Evolutionary conservation across 441 rosid genomes (phyloP).

Genomic region (Capsella rubella): DNA sequence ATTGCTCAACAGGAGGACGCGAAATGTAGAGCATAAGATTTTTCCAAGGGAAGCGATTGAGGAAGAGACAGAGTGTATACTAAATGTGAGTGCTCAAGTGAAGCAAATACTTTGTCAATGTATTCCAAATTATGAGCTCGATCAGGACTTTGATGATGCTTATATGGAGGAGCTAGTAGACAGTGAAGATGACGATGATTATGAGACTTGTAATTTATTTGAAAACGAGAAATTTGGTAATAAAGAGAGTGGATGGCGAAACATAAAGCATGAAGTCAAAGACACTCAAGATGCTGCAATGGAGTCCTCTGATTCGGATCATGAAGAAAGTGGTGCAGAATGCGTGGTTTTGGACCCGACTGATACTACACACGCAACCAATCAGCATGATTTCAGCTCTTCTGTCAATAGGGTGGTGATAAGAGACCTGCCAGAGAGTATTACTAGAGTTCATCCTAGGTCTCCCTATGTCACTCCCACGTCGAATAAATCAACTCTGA

Average conservation of each 20-base stretch:
- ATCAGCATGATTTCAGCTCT: conserved; percentile 24
- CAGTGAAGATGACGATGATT: conserved; percentile 65
- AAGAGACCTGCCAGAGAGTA: conserved; percentile 34
- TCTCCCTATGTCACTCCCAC: conserved; percentile 43
- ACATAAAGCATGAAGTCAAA: conserved; percentile 34
- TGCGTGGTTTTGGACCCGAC: conserved; percentile 36
- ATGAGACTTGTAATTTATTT: conserved; percentile 25
- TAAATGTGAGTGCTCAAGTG: conserved; percentile 72
- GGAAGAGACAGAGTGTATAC: conserved; percentile 70
- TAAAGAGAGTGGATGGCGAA: conserved; percentile 21
- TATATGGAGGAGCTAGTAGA: conserved; percentile 78
- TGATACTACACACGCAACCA: conserved; percentile 32
- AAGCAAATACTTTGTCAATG: conserved; percentile 70
- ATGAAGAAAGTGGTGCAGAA: conserved; percentile 69
- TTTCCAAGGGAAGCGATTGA: conserved; percentile 57
- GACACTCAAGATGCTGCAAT: conserved; percentile 36
- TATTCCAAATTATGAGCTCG: conserved; percentile 59
- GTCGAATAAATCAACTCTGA: conserved; percentile 40
- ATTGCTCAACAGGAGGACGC: conserved; percentile 58
- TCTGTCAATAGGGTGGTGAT: conserved; percentile 30
- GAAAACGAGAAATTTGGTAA: conserved; percentile 27
- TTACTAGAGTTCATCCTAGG: conserved; percentile 37
- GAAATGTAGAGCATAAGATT: conserved; percentile 40
- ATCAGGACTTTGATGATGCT: conserved; percentile 70
- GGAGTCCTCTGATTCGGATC: conserved; percentile 46